Conservation (phyloP, 2,329 filamentous ascomycete genomes). For the Fonsecaea pedrosoi region DNA sequence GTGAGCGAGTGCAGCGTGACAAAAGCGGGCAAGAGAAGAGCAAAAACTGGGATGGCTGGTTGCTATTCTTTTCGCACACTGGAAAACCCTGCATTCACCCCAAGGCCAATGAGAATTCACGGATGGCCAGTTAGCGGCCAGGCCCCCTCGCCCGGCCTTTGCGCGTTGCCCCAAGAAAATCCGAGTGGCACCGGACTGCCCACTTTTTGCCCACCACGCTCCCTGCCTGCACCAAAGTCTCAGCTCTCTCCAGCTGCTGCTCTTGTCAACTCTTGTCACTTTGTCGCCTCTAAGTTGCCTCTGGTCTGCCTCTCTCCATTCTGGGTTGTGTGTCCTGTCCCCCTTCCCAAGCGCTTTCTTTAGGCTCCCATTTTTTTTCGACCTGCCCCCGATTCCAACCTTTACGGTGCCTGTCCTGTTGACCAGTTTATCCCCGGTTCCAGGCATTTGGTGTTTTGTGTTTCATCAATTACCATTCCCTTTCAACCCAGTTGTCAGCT, state of each 20-base stretch:
- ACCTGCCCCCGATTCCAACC: conserved; percentile 24
- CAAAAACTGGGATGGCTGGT: background rate
- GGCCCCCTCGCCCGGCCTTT: background rate
- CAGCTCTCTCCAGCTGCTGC: background rate
- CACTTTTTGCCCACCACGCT: conserved; percentile 1
- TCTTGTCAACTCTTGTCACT: background rate
- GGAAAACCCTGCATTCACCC: background rate
- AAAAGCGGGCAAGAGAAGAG: background rate
- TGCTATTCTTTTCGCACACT: background rate
- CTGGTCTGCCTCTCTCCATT: background rate
- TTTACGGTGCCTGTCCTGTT: conserved; percentile 22
- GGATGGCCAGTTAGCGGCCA: background rate
- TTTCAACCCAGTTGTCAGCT: conserved; percentile 14
- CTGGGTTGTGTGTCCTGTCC: conserved; percentile 6
- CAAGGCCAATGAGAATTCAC: background rate
- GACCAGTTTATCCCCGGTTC: conserved; percentile 10
- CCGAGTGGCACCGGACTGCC: conserved; percentile 3
- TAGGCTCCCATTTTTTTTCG: conserved; percentile 27
- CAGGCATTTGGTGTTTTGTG: conserved; percentile 11
- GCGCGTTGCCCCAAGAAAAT: conserved; percentile 2
- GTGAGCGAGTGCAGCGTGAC: background rate
- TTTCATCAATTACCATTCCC: conserved; percentile 17
- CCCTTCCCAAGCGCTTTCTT: conserved; percentile 16
- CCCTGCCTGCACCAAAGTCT: background rate
- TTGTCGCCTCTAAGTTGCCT: background rate